Percentiles rank a stretch among this genome's conserved stretches.
Evolutionary conservation across 768 basidiomycete species (phyloP).

Genomic region (Tubosaeta sp.): DNA sequence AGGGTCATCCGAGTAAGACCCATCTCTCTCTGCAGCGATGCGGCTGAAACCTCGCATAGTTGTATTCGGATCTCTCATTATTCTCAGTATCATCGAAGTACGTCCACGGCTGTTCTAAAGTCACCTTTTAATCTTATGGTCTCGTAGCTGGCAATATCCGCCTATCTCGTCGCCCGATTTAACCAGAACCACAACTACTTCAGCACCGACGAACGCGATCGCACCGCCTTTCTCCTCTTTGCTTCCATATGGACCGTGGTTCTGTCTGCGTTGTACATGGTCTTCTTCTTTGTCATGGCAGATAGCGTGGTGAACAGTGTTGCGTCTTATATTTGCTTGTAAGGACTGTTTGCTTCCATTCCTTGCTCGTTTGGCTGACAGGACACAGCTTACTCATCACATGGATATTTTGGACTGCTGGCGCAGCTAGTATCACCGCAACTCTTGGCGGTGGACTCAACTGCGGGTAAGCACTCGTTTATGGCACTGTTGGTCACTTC

Average conservation of each 20-base stretch:
- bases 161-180: slow-evolving; percentile 66
- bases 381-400: slow-evolving; percentile 55
- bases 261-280: slow-evolving; percentile 46
- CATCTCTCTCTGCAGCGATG: background rate
- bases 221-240: slow-evolving; percentile 67
- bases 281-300: slow-evolving; percentile 51
- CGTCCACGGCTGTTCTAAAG: slow-evolving; percentile 3
- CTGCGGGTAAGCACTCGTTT: slow-evolving; percentile 48
- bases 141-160: slow-evolving; percentile 59
- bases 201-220: slow-evolving; percentile 48
- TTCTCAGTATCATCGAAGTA: slow-evolving; percentile 67
- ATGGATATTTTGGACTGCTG: slow-evolving; percentile 78
- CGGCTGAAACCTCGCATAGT: slow-evolving; percentile 35
- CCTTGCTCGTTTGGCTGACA: slow-evolving; percentile 3
- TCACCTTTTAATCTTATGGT: background rate
- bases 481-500: background rate
- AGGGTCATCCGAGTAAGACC: slow-evolving; percentile 53
- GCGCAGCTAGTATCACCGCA: slow-evolving; percentile 64
- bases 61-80: slow-evolving; percentile 47
- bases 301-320: slow-evolving; percentile 54
- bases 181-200: slow-evolving; percentile 52
- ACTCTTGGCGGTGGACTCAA: slow-evolving; percentile 65
- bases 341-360: slow-evolving; percentile 21
- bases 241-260: slow-evolving; percentile 68
- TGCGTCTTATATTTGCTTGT: slow-evolving; percentile 62